These are phyloP conservation scores for Tulasnella sp. DNA, from an alignment of 768 basidiomycete genomes.

Conservation along the genomic window DNA sequence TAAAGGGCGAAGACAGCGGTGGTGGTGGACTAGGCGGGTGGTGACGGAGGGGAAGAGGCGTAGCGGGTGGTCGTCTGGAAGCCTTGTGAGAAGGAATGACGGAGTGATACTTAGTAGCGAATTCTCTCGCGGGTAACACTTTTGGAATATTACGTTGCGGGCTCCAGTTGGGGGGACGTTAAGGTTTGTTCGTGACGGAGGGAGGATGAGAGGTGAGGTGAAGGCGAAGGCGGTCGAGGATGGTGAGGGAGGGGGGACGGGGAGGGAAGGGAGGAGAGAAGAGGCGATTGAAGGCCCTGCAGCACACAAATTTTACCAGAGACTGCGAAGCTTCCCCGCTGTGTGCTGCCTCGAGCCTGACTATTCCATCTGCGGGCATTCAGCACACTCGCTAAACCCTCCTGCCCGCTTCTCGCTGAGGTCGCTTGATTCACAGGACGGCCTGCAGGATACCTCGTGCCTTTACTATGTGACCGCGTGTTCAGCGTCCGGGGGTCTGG, in stretches of 20 bases:
- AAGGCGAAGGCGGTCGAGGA: background rate
- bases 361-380: constrained; percentile 1
- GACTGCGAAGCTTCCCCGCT: constrained; percentile 18
- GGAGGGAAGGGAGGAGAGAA: background rate
- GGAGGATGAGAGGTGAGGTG: background rate
- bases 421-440: constrained; percentile 1
- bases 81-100: constrained; percentile 12
- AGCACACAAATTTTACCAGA: constrained; percentile 17
- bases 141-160: constrained; percentile 16
- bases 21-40: constrained; percentile 2
- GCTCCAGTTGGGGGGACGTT: background rate
- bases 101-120: constrained; percentile 16
- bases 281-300: background rate
- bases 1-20: background rate
- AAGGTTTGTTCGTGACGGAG: constrained; percentile 6
- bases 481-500: background rate
- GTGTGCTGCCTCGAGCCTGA: background rate
- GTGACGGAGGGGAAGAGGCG: constrained; percentile 1
- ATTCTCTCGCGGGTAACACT: background rate
- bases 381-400: background rate
- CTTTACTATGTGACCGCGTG: background rate
- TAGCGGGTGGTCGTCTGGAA: constrained; percentile 12
- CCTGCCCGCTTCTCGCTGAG: background rate
- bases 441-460: constrained; percentile 5
- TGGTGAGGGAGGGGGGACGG: background rate